These are phyloP conservation scores for Phytophthora vignae DNA, from an alignment of 352 stramenopile species.

Conservation along the genomic window DNA sequence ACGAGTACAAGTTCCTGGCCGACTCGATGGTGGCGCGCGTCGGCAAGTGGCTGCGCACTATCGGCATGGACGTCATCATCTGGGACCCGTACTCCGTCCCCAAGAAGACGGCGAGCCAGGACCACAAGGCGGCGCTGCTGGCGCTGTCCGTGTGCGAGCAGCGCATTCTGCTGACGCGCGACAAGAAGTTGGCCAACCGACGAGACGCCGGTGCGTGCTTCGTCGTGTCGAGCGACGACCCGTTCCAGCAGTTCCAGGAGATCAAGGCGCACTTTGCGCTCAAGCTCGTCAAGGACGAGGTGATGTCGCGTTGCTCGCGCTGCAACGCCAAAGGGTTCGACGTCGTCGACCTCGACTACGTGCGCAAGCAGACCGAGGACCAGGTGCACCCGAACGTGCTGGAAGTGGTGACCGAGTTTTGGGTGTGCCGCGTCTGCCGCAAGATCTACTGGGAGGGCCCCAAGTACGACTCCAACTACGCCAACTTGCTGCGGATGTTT, in stretches of 20 bases:
- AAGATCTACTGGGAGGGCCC: slow-evolving; percentile 85
- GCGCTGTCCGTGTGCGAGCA: slow-evolving; percentile 61
- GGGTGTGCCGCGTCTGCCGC: slow-evolving; percentile 65
- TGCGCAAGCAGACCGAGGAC: slow-evolving; percentile 56
- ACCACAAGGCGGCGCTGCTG: slow-evolving; percentile 61
- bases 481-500: slow-evolving; percentile 68
- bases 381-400: slow-evolving; percentile 65
- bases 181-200: slow-evolving; percentile 75
- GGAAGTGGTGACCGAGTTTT: slow-evolving; percentile 72
- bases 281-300: slow-evolving; percentile 65
- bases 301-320: slow-evolving; percentile 78
- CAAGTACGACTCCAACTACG: slow-evolving; percentile 76
- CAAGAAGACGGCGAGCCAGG: slow-evolving; percentile 38
- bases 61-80: slow-evolving; percentile 78
- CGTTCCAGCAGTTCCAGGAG: slow-evolving; percentile 78
- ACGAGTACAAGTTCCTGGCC: slow-evolving; percentile 71
- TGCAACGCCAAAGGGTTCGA: slow-evolving; percentile 78
- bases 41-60: slow-evolving; percentile 79
- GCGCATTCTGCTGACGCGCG: slow-evolving; percentile 77
- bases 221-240: slow-evolving; percentile 75
- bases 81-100: slow-evolving; percentile 56
- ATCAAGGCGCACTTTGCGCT: slow-evolving; percentile 78
- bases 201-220: slow-evolving; percentile 80
- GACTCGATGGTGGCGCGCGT: slow-evolving; percentile 82
- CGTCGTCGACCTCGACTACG: slow-evolving; percentile 60